These are phyloP conservation scores for Calonectria crousiana DNA, from an alignment of 2,329 filamentous ascomycete genomes.

Conservation along the genomic window DNA sequence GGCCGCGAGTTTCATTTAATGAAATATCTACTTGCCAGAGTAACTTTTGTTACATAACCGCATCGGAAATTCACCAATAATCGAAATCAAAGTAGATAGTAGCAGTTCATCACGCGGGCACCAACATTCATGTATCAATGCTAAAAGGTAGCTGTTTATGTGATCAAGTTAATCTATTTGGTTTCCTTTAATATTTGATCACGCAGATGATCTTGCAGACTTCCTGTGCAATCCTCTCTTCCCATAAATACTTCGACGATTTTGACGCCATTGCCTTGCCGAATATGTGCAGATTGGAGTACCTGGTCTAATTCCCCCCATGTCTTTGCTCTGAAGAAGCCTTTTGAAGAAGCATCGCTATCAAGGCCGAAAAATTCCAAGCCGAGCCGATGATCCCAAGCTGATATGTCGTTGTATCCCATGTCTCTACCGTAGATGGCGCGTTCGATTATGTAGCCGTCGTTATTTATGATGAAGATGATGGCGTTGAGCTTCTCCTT, in stretches of 20 bases:
- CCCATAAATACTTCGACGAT: constrained; percentile 51
- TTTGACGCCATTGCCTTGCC: constrained; percentile 40
- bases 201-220: background rate
- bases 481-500: constrained; percentile 60
- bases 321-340: constrained; percentile 50
- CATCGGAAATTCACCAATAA: no score
- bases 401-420: constrained; percentile 67
- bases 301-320: constrained; percentile 59
- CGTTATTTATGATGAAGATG: constrained; percentile 70
- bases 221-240: constrained; percentile 43
- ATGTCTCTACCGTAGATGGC: constrained; percentile 66
- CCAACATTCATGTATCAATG: no score
- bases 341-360: constrained; percentile 52
- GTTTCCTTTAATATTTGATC: background rate
- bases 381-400: constrained; percentile 64
- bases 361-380: constrained; percentile 61
- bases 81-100: no score
- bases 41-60: no score
- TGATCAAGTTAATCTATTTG: no score
- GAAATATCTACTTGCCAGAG: no score
- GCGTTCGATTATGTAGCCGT: constrained; percentile 70
- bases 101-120: no score
- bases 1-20: no score
- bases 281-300: constrained; percentile 33
- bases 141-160: no score